A percentile compares a stretch with the other conserved stretches of the same genome.
These are phyloP conservation scores for Aspergillus sp. DNA, from an alignment of 2,329 filamentous ascomycete genomes.

Conservation along the genomic window DNA sequence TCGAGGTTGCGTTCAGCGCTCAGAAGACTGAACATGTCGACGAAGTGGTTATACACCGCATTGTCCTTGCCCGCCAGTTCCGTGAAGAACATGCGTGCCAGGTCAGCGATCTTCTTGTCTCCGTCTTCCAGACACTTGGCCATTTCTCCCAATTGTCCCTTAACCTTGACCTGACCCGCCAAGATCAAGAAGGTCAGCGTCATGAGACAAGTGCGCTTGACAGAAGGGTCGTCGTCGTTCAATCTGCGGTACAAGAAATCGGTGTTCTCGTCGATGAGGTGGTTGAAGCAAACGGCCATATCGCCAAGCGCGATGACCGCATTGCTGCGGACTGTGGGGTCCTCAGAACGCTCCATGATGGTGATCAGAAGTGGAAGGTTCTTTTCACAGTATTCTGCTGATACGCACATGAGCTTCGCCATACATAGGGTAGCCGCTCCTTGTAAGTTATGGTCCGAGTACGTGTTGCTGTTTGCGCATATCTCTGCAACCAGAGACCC, in stretches of 20 bases:
- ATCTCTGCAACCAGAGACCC: slow-evolving; percentile 88
- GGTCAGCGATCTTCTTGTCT: slow-evolving; percentile 88
- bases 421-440: slow-evolving; percentile 88
- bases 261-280: slow-evolving; percentile 97
- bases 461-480: slow-evolving; percentile 87
- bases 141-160: slow-evolving; percentile 97
- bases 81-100: slow-evolving; percentile 96
- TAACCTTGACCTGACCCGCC: slow-evolving; percentile 97
- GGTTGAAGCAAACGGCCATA: slow-evolving; percentile 99
- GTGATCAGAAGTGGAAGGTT: slow-evolving; percentile 92
- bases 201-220: slow-evolving; percentile 97
- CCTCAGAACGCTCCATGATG: slow-evolving; percentile 88
- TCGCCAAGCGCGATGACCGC: slow-evolving; percentile 94
- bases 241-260: slow-evolving; percentile 93
- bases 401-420: slow-evolving; percentile 98
- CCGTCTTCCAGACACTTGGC: slow-evolving; percentile 95
- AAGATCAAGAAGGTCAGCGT: slow-evolving; percentile 95
- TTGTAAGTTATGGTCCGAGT: slow-evolving; percentile 82
- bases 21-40: slow-evolving; percentile 94
- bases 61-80: slow-evolving; percentile 98
- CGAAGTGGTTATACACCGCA: slow-evolving; percentile 97
- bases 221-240: slow-evolving; percentile 77
- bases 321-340: slow-evolving; percentile 89
- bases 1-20: slow-evolving; percentile 72
- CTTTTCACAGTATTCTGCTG: slow-evolving; percentile 87